Evolutionary conservation across 257 asterid genomes (phyloP), one percentile per base, ranked within the genome.

Genomic region (Buddleja alternifolia): DNA sequence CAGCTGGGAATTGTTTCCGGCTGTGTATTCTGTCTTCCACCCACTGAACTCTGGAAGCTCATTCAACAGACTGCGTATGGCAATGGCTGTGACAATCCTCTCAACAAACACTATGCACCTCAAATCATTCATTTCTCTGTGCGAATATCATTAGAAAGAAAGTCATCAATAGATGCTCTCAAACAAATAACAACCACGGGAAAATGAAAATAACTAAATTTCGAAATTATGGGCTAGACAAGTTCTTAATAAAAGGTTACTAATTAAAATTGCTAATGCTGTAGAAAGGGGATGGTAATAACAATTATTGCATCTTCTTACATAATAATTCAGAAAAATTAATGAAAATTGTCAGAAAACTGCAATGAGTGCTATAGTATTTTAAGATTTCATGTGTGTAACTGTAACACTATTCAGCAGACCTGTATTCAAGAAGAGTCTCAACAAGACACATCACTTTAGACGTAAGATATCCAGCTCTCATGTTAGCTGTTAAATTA

Each of bases 81-180:
- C 97, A 52, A 88, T 74, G 4, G 98, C 96, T 1, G 95, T 82
- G 29, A 88, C 72, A 67, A 93, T 77, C 84, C 97, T 84, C 75
- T 93, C 83, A 9, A 90, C 98, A 76, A 90, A 93, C 44, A 93
- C 81, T 37, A 93, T 85, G 69, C 98, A 93, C 64, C 98, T 85
- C 83, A 93, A 74, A 54, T 88, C 89, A 74, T 71, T 86, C n/a
- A 78, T 29, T 47, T 82, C 79, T 71, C 98, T 93, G 84, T 39
- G 20, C 50, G 48, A 74, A 3, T 4, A 71, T 21, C 23, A 63
- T 29, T 8, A 47, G 15, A 56, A 32, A 56, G 34, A 41, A 52
- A 29, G 17, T 17, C 41, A 19, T 6, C 37, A 47, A 51, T 24
- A n/a, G 52, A 45, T 53, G 21, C n/a, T 40, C 39, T 39, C 24